Conservation (phyloP, 352 stramenopile genomes). For the Phytopythium mirpurense region DNA sequence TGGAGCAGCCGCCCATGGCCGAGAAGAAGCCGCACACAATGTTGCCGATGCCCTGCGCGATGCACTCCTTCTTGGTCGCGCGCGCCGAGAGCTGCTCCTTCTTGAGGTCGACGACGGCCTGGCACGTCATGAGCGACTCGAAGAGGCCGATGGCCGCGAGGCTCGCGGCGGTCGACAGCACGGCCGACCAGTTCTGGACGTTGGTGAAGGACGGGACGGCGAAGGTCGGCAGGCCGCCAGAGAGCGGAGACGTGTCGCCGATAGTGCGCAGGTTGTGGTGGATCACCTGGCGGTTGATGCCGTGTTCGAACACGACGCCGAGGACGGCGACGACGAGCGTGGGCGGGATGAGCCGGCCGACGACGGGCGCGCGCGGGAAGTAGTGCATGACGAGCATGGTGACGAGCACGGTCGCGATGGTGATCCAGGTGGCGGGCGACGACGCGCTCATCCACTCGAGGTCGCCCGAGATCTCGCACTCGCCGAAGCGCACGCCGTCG, state of each 20-base stretch:
- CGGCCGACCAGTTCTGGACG: slow-evolving; percentile 56
- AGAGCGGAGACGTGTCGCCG: slow-evolving; percentile 57
- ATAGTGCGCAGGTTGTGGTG: slow-evolving; percentile 76
- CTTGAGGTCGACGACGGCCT: slow-evolving; percentile 89
- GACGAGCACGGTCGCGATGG: slow-evolving; percentile 57
- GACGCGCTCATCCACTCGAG: slow-evolving; percentile 71
- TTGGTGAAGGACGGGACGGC: slow-evolving; percentile 34
- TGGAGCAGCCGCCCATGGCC: slow-evolving; percentile 92
- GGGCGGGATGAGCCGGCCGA: slow-evolving; percentile 69
- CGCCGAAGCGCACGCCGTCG: slow-evolving; percentile 53
- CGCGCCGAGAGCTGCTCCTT: slow-evolving; percentile 62
- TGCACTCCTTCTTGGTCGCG: slow-evolving; percentile 68
- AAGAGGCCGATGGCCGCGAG: slow-evolving; percentile 91
- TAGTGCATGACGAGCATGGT: slow-evolving; percentile 88
- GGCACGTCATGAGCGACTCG: slow-evolving; percentile 93
- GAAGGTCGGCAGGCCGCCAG: slow-evolving; percentile 49
- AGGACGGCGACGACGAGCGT: slow-evolving; percentile 77
- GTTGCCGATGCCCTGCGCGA: slow-evolving; percentile 90
- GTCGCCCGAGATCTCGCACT: slow-evolving; percentile 63
- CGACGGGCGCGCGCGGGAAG: slow-evolving; percentile 52
- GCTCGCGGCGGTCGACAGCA: slow-evolving; percentile 86
- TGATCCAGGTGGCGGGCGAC: slow-evolving; percentile 54
- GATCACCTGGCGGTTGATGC: slow-evolving; percentile 73
- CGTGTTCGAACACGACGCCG: slow-evolving; percentile 82
- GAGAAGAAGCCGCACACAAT: slow-evolving; percentile 89